A percentile compares a stretch with the other conserved stretches of the same genome.
Evolutionary conservation across 768 basidiomycete species (phyloP).

Genomic region (Suillus alpinus): DNA sequence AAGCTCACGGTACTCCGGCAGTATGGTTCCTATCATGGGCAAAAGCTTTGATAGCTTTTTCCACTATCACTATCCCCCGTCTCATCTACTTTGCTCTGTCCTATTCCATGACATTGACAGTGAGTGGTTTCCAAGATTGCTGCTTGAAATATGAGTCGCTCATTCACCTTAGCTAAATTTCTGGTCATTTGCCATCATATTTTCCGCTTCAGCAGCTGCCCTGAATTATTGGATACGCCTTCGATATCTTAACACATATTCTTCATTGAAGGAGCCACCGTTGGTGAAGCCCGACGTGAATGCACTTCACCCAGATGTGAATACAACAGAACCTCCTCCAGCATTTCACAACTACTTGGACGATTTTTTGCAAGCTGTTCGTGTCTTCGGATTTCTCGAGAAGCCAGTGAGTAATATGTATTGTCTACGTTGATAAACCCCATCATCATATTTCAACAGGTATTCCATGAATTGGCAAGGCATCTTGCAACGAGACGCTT

Average conservation of each 20-base stretch:
- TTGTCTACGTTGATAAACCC: background rate
- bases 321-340: conserved; percentile 65
- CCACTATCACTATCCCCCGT: conserved; percentile 79
- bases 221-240: conserved; percentile 85
- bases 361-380: conserved; percentile 93
- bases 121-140: conserved; percentile 32
- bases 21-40: conserved; percentile 84
- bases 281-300: conserved; percentile 80
- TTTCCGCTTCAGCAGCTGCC: conserved; percentile 60
- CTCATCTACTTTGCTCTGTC: conserved; percentile 76
- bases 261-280: conserved; percentile 76
- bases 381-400: conserved; percentile 95
- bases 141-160: conserved; percentile 2
- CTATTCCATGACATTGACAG: conserved; percentile 88
- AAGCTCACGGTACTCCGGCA: conserved; percentile 26
- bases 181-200: conserved; percentile 83
- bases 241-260: conserved; percentile 74
- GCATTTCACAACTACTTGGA: conserved; percentile 96
- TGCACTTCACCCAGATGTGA: conserved; percentile 90
- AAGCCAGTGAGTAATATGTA: conserved; percentile 68
- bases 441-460: conserved; percentile 40
- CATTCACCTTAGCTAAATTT: conserved; percentile 70
- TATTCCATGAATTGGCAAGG: conserved; percentile 95
- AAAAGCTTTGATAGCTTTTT: conserved; percentile 70
- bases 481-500: conserved; percentile 95